Base-by-base conservation (phyloP, 176 grass and related monocot genomes). In the Ensete glaucum region DNA sequence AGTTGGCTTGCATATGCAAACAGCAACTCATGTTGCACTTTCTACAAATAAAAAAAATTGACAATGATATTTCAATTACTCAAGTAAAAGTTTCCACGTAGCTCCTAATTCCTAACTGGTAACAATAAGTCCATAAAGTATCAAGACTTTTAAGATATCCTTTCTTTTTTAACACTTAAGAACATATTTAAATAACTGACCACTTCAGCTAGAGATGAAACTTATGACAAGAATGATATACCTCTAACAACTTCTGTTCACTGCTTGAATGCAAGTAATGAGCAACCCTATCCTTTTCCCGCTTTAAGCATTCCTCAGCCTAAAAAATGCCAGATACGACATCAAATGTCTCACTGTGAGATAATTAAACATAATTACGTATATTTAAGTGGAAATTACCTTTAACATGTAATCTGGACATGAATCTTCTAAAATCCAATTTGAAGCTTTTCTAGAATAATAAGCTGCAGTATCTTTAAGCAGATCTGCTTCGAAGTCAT, bases 21-120 rank as follows among this genome's bases (percentile, higher is more conserved):
- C 51, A 99, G 86, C 73, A 99, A 84, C 74, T 99, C 96, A 77
- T 91, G 85, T 86, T 95, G 91, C 55, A 95, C 91, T 89, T 91
- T 95, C 96, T 99, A 88, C 70, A 51, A 43, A 77, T 22, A 53
- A 64, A 64, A 20, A 54, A 54, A 11, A 17, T 19, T 52, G 16
- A 71, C 3, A 9, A 20, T 14, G 7, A 26, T 26, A 54, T 27
- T 74, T 29, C 27, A 7, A 57, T 13, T 17, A n/a, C 17, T 19
- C 17, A 60, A 60, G 15, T 60, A 60, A 17, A 19, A 15, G 4
- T 17, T 4, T 60, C 57, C 15, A 43, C 34, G 34, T 43, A 43
- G 34, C 34, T 43, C 34, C 34, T 43, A 43, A 6, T 0, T 43
- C 34, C 34, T 43, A 43, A 43, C 34, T 43, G 34, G 34, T 43